Evolutionary conservation across 176 grass and related monocot species (phyloP).

Genomic region (Cymbopogon citratus): DNA sequence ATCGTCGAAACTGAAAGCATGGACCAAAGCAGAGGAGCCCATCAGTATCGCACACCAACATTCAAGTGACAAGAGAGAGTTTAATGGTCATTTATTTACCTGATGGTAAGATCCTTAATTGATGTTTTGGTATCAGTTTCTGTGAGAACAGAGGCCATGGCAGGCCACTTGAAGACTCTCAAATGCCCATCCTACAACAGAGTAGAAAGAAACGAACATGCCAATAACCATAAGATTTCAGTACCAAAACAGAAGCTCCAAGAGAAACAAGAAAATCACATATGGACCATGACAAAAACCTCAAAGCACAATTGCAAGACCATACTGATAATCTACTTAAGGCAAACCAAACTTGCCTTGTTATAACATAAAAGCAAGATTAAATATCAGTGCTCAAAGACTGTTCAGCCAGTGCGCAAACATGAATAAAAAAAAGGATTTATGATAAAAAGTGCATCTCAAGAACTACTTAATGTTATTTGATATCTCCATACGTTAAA

Average conservation of each 20-base stretch:
- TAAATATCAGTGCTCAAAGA: neutral
- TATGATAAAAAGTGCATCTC: too few relatives aligned
- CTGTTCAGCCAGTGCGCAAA: neutral
- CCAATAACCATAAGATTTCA: constrained; percentile 10
- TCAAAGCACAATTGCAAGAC: neutral
- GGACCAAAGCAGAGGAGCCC: neutral
- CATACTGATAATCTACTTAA: neutral
- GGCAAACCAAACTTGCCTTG: neutral
- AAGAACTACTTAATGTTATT: too few relatives aligned
- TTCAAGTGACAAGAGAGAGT: neutral
- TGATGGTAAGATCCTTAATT: constrained; percentile 85
- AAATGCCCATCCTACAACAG: constrained; percentile 73
- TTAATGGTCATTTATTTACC: constrained; percentile 33
- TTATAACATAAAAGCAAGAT: neutral
- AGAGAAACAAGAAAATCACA: constrained; percentile 4
- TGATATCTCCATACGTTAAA: too few relatives aligned
- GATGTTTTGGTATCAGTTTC: constrained; percentile 62
- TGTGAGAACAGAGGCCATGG: constrained; percentile 61
- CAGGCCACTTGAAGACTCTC: constrained; percentile 86
- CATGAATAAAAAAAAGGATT: too few relatives aligned
- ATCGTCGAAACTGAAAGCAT: constrained; percentile 58
- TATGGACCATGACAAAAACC: neutral
- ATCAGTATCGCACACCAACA: constrained; percentile 25
- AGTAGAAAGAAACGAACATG: neutral
- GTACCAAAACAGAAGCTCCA: neutral